A percentile compares a stretch with the other conserved stretches of the same genome.
These are phyloP conservation scores for Vararia minispora DNA, from an alignment of 768 basidiomycete species.

Conservation along the genomic window DNA sequence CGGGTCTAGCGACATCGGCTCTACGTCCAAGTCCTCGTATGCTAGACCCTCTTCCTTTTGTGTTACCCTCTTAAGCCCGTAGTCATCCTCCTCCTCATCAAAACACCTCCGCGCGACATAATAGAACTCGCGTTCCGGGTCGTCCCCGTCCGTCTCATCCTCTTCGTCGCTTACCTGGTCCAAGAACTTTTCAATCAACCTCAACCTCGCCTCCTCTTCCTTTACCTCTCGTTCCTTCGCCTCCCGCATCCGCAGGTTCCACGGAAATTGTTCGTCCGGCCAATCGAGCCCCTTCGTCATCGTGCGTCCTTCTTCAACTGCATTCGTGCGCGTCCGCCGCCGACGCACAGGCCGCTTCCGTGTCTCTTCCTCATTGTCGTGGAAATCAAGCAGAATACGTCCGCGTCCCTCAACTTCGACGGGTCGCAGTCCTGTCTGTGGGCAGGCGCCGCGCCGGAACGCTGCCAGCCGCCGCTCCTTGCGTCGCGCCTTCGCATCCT, in stretches of 20 bases:
- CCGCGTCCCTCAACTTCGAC: conserved; percentile 60
- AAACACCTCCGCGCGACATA: no score
- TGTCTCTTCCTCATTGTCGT: no score
- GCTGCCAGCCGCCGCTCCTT: conserved; percentile 62
- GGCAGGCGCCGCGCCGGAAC: conserved; percentile 31
- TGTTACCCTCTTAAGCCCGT: no score
- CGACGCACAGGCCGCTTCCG: no score
- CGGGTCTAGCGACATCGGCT: no score
- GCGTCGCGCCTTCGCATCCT: conserved; percentile 51
- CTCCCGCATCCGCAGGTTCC: conserved; percentile 51
- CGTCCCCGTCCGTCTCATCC: conserved; percentile 23
- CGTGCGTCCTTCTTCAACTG: no score
- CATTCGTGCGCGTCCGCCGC: no score
- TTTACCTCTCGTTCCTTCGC: conserved; percentile 38
- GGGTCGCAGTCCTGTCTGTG: conserved; percentile 37
- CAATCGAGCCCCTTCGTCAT: conserved; percentile 72
- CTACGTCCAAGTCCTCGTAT: no score
- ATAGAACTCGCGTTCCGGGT: no score
- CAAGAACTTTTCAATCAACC: conserved; percentile 60
- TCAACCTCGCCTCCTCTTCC: conserved; percentile 49
- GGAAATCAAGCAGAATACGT: conserved; percentile 56
- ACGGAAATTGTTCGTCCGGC: conserved; percentile 73
- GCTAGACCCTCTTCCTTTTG: no score
- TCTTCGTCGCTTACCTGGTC: conserved; percentile 59
- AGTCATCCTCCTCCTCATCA: no score